Evolutionary conservation across 2,329 filamentous ascomycete species (phyloP).

Genomic region (Piedraia hortae): DNA sequence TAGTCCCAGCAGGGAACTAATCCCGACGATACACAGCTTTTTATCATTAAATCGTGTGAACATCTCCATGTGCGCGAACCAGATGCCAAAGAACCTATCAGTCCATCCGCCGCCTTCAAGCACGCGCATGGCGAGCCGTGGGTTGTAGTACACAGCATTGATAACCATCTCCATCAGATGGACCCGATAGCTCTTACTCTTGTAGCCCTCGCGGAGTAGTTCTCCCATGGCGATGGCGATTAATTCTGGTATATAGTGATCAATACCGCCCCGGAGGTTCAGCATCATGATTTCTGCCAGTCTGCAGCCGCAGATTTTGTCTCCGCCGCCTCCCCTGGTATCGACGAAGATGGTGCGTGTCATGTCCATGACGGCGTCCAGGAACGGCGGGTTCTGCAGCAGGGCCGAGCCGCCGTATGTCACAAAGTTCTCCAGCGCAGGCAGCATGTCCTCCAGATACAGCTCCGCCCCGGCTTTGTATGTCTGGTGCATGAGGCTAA

Average conservation of each 20-base stretch:
- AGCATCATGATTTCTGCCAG: slow-evolving; percentile 93
- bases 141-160: slow-evolving; percentile 95
- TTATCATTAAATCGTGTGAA: slow-evolving; percentile 94
- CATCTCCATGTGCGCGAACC: slow-evolving; percentile 87
- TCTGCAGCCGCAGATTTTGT: slow-evolving; percentile 92
- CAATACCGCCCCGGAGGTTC: slow-evolving; percentile 65
- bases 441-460: slow-evolving; percentile 96
- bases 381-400: slow-evolving; percentile 57
- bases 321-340: slow-evolving; percentile 73
- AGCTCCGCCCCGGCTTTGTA: slow-evolving; percentile 94
- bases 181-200: slow-evolving; percentile 80
- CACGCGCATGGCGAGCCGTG: slow-evolving; percentile 53
- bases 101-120: slow-evolving; percentile 87
- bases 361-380: slow-evolving; percentile 77
- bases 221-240: slow-evolving; percentile 70
- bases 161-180: slow-evolving; percentile 98
- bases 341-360: slow-evolving; percentile 85
- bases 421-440: slow-evolving; percentile 91
- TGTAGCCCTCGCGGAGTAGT: slow-evolving; percentile 45
- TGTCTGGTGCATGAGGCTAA: slow-evolving; percentile 83
- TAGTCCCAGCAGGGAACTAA: slow-evolving; percentile 58
- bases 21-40: slow-evolving; percentile 88
- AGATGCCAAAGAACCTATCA: slow-evolving; percentile 94
- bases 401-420: slow-evolving; percentile 67
- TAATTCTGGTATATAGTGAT: slow-evolving; percentile 70